phyloP scores from a whole-genome alignment of 345 rosid species.

The Sisymbrium irio region DNA sequence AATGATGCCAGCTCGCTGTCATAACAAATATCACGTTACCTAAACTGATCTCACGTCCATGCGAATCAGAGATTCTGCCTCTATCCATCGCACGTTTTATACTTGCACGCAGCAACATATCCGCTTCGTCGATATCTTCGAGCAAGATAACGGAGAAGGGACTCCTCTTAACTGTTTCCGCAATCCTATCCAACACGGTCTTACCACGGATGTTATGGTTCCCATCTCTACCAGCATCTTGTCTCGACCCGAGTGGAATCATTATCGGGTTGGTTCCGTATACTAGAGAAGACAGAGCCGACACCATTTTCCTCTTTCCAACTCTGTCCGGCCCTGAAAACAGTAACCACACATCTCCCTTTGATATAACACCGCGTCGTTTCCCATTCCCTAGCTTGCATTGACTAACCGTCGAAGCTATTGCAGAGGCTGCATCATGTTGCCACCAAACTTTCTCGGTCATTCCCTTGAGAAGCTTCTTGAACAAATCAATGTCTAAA shows the following conservation, averaged over 20 bases:
- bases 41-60: slow-evolving; percentile 92
- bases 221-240: slow-evolving; percentile 40
- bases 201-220: slow-evolving; percentile 67
- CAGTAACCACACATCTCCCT: slow-evolving; percentile 85
- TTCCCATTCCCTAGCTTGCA: slow-evolving; percentile 76
- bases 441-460: slow-evolving; percentile 96
- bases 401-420: slow-evolving; percentile 69
- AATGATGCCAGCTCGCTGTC: slow-evolving; percentile 49
- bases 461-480: slow-evolving; percentile 80
- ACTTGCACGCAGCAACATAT: slow-evolving; percentile 64
- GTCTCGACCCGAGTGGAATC: slow-evolving; percentile 66
- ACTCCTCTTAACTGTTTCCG: slow-evolving; percentile 76
- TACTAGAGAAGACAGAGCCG: slow-evolving; percentile 65
- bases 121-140: slow-evolving; percentile 88
- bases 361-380: slow-evolving; percentile 48
- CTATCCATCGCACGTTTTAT: slow-evolving; percentile 87
- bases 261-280: slow-evolving; percentile 50
- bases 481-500: slow-evolving; percentile 62
- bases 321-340: slow-evolving; percentile 79
- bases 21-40: slow-evolving; percentile 85
- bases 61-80: slow-evolving; percentile 83
- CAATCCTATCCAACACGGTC: slow-evolving; percentile 80
- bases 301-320: slow-evolving; percentile 90
- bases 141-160: slow-evolving; percentile 84
- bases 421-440: slow-evolving; percentile 77